phyloP scores from a whole-genome alignment of 805 yeast species.

The Lipomyces kockii region DNA sequence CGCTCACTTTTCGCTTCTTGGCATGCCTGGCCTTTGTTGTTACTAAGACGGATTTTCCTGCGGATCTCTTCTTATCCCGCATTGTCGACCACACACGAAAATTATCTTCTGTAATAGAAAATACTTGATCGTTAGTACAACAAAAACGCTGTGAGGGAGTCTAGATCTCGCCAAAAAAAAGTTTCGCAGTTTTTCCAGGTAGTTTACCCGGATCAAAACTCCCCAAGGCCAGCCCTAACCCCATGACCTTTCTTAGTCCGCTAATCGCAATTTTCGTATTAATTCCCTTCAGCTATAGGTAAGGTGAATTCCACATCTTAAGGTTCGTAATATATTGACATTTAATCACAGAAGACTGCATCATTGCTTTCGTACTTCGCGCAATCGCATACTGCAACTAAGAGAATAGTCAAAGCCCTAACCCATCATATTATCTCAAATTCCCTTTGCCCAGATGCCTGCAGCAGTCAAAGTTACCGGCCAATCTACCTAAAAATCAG shows the following conservation, averaged over 20 bases:
- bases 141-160: background rate
- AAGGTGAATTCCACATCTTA: background rate
- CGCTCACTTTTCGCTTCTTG: conserved; percentile 5
- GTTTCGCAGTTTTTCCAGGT: background rate
- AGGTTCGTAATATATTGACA: no score
- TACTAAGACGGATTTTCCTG: background rate
- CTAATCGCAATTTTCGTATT: background rate
- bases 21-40: background rate
- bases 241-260: background rate
- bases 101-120: background rate
- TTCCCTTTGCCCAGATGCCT: no score
- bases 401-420: no score
- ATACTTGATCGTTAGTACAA: background rate
- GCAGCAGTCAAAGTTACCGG: no score
- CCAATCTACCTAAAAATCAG: no score
- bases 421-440: no score
- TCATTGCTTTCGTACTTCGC: no score
- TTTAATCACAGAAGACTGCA: no score
- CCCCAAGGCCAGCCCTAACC: background rate
- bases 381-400: no score
- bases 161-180: background rate
- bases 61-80: background rate
- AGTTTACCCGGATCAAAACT: background rate
- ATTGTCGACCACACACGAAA: background rate
- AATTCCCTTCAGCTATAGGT: background rate